phyloP scores from a whole-genome alignment of 192 early-diverging fungal genomes.

The Backusella circina region DNA sequence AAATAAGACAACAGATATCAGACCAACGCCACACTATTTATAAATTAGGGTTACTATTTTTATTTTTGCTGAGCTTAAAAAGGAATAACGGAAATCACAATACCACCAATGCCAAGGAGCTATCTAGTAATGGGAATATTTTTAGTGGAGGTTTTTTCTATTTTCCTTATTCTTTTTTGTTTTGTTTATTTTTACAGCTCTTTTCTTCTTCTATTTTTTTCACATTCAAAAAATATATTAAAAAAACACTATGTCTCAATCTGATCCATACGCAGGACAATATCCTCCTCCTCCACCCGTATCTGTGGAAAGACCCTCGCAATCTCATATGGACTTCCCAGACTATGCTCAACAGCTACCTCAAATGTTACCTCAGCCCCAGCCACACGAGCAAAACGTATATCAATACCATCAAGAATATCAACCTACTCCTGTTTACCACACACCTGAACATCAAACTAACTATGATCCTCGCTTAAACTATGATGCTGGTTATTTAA shows the following conservation, averaged over 20 bases:
- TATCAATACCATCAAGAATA: background rate
- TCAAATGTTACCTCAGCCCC: background rate
- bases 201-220: background rate
- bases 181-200: background rate
- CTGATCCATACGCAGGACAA: constrained; percentile 32
- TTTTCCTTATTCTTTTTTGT: background rate
- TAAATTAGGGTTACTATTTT: background rate
- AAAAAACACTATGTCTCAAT: background rate
- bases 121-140: constrained; percentile 1
- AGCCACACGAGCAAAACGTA: background rate
- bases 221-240: background rate
- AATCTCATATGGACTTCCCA: background rate
- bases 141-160: background rate
- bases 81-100: background rate
- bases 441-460: background rate
- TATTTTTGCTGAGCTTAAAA: background rate
- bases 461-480: background rate
- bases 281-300: constrained; percentile 23
- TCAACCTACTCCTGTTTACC: background rate
- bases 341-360: background rate
- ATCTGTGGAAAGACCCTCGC: background rate
- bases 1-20: background rate
- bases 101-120: constrained; percentile 1
- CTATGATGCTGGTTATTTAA: background rate
- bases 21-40: background rate